These are phyloP conservation scores for Epithemia pelagica DNA, from an alignment of 108 stramenopile species.

Conservation along the genomic window DNA sequence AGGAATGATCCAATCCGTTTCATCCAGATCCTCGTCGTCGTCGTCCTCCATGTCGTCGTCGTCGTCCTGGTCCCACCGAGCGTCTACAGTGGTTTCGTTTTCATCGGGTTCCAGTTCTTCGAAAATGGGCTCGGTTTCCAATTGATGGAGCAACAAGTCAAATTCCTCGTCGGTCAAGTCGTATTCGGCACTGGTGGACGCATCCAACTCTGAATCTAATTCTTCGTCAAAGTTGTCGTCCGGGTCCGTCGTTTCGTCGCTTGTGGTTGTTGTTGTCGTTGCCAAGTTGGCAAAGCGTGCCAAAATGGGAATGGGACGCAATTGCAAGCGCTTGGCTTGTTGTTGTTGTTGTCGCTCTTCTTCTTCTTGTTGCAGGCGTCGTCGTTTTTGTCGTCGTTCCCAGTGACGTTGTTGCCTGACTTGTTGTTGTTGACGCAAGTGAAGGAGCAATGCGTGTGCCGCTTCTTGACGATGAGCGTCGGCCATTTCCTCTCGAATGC, in stretches of 20 bases:
- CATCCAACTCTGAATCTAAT: no score
- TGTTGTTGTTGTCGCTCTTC: background rate
- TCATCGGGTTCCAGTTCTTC: background rate
- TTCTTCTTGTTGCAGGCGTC: background rate
- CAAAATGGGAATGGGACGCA: background rate
- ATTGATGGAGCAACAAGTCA: background rate
- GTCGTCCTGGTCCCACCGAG: background rate
- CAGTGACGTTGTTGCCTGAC: background rate
- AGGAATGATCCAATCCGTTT: no score
- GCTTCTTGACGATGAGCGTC: background rate
- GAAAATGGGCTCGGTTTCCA: background rate
- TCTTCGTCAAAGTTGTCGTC: no score
- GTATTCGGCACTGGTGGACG: no score
- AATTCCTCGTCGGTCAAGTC: background rate
- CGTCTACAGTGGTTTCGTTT: background rate
- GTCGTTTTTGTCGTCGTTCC: background rate
- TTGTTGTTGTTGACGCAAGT: background rate
- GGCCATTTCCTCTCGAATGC: background rate
- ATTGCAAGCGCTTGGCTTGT: background rate
- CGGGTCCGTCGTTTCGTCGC: background rate
- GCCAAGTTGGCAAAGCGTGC: background rate
- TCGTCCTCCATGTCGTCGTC: background rate
- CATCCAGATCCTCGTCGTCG: background rate
- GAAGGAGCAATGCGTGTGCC: background rate
- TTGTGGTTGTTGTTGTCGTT: background rate